These are phyloP conservation scores for Heterococcus sp. DNA, from an alignment of 108 stramenopile species.

Conservation along the genomic window DNA sequence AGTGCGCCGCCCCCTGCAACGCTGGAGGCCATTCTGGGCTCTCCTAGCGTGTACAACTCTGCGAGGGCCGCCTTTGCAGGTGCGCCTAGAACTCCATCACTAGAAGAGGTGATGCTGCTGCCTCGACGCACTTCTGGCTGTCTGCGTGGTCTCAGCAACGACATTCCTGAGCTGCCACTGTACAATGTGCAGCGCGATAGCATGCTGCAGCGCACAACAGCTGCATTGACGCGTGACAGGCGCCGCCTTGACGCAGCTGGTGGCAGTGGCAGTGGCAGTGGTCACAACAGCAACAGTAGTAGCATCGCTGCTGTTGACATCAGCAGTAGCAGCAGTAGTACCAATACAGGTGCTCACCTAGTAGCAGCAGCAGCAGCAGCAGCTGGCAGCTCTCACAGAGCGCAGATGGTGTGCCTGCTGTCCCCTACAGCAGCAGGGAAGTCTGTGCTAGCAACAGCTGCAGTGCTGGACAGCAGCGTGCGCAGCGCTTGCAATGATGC, in stretches of 20 bases:
- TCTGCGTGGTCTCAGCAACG: not conserved
- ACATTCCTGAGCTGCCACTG: not conserved
- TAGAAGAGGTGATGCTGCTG: not conserved
- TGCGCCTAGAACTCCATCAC: not conserved
- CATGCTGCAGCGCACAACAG: not conserved
- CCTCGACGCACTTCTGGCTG: not conserved
- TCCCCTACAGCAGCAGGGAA: not conserved
- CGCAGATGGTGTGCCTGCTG: not conserved
- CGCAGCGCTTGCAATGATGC: slow-evolving; percentile 7
- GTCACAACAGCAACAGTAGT: not conserved
- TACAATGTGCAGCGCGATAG: not conserved
- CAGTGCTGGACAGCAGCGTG: slow-evolving; percentile 10
- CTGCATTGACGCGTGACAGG: not conserved
- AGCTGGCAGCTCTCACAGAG: no score
- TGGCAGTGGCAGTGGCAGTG: not conserved
- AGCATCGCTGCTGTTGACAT: not conserved
- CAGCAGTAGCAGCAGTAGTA: not conserved
- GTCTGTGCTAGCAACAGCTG: slow-evolving; percentile 17
- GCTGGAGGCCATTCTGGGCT: not conserved
- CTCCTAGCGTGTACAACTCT: not conserved
- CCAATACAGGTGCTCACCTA: no score
- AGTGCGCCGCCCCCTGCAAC: not conserved
- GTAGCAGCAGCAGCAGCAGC: no score
- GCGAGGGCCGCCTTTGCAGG: not conserved
- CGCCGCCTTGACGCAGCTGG: not conserved